Evolutionary conservation across 1,284 basidiomycete genomes (phyloP), one percentile per base, ranked within the genome.

Genomic region (Irpex rosettiformis): DNA sequence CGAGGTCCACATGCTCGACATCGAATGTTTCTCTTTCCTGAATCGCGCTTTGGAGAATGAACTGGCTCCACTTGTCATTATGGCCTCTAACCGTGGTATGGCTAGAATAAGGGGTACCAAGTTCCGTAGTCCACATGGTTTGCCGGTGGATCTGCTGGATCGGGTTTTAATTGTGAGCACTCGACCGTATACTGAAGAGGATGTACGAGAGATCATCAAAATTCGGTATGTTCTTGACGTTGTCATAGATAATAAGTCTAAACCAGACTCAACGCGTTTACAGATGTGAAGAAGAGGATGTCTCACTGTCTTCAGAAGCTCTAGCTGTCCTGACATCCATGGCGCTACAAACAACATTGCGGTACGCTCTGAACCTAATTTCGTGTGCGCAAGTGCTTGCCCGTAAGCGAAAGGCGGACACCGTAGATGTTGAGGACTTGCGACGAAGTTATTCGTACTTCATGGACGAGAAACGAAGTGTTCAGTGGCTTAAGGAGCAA

Each of bases 1-100:
- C 72, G 93, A 98, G 75, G 95, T 98, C 16, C 97, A 99, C 79
- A 99, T 99, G 96, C 88, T 99, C 63, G 96, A 99, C 73, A 97
- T 99, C 64, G 96, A 99, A 74, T 99, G 96, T 72, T 98, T 98
- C 81, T 97, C 95, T 6, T 99, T 96, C 83, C 80, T 99, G 62
- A 99, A 99, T 74, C 86, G 96, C 47, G 96, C 96, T 4, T 80
- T 99, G 52, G 96, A 99, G 72, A 89, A 89, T 63, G 96, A 97
- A 64, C 80, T 98, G 3, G 89, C 96, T 1, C 96, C 96, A 0
- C 79, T 99, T 54, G 96, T 99, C 45, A 94, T 99, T 70, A 98
- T 99, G 96, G 96, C 96, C 1, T 95, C 93, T 43, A 99, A 99
- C 74, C 84, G 96, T 18, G 96, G 96, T 11, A 94, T 96, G 82